phyloP scores from a whole-genome alignment of 805 yeast genomes.

The Komagataella phaffii region DNA sequence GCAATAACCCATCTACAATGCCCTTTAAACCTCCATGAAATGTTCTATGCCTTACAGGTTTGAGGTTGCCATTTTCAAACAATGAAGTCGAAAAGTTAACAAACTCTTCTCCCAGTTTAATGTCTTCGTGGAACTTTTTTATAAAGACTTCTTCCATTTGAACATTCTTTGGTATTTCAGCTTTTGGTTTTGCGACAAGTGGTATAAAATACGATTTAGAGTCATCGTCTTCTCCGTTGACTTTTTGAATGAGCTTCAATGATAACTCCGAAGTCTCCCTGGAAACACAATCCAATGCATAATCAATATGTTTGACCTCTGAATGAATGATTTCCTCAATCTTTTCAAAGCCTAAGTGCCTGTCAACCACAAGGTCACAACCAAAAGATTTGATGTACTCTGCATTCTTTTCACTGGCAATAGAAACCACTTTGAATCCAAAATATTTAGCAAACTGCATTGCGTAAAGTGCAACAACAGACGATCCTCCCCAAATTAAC shows the following conservation, averaged over 20 bases:
- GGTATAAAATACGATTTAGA: slow-evolving; percentile 18
- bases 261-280: slow-evolving; percentile 22
- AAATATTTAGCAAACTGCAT: slow-evolving; percentile 27
- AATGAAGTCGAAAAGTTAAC: slow-evolving; percentile 20
- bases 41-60: slow-evolving; percentile 20
- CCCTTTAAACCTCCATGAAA: slow-evolving; percentile 16
- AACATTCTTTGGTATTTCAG: slow-evolving; percentile 10
- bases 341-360: slow-evolving; percentile 15
- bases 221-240: slow-evolving; percentile 2
- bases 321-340: slow-evolving; percentile 9
- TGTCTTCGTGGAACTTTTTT: slow-evolving; percentile 29
- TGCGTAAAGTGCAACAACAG: slow-evolving; percentile 30
- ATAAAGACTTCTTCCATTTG: slow-evolving; percentile 20
- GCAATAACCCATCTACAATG: slow-evolving; percentile 2
- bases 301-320: slow-evolving; percentile 15
- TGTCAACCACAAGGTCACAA: slow-evolving; percentile 21
- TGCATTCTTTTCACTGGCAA: slow-evolving; percentile 12
- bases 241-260: slow-evolving; percentile 15
- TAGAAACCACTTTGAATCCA: slow-evolving; percentile 22
- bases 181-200: slow-evolving; percentile 22
- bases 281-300: slow-evolving; percentile 31
- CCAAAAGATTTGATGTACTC: slow-evolving; percentile 13
- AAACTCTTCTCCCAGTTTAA: slow-evolving; percentile 20
- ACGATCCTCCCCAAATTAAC: slow-evolving; percentile 35
- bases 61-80: slow-evolving; percentile 14